Percentiles rank a stretch among this genome's conserved stretches.
phyloP scores from a whole-genome alignment of 2,329 filamentous ascomycete genomes.

The Alternaria rosae region DNA sequence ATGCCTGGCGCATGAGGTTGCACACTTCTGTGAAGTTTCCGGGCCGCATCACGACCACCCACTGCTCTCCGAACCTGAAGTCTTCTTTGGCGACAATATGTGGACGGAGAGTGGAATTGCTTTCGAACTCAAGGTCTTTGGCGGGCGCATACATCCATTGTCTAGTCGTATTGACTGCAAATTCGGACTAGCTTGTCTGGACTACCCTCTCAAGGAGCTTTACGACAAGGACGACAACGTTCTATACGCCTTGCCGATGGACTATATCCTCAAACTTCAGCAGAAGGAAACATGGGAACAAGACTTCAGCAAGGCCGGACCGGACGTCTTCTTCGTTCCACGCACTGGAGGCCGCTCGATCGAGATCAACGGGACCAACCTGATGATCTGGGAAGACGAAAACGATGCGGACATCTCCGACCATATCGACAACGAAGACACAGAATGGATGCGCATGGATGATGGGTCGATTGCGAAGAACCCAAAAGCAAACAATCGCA shows the following conservation, averaged over 20 bases:
- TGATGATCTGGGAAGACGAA: conserved; percentile 52
- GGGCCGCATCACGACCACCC: conserved; percentile 47
- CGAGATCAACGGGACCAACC: conserved; percentile 48
- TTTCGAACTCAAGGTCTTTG: conserved; percentile 50
- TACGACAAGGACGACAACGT: conserved; percentile 50
- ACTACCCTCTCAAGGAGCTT: conserved; percentile 45
- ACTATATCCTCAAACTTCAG: conserved; percentile 49
- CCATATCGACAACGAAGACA: conserved; percentile 46
- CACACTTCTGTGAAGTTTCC: conserved; percentile 51
- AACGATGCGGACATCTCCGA: conserved; percentile 49
- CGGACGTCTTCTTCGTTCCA: conserved; percentile 47
- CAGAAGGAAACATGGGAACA: conserved; percentile 49
- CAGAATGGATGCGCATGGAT: conserved; percentile 48
- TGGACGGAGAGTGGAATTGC: conserved; percentile 52
- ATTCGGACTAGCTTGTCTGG: conserved; percentile 47
- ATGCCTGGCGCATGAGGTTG: conserved; percentile 50
- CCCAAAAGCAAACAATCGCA: conserved; percentile 43
- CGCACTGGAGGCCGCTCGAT: conserved; percentile 47
- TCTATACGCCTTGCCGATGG: conserved; percentile 50
- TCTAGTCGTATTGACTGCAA: conserved; percentile 50
- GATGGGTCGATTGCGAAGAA: conserved; percentile 50
- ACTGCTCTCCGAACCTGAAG: conserved; percentile 45
- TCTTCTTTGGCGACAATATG: conserved; percentile 50
- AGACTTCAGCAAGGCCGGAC: conserved; percentile 34
- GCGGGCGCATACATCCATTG: conserved; percentile 49